Conservation (phyloP, 2,329 filamentous ascomycete genomes). For the Clonostachys solani region DNA sequence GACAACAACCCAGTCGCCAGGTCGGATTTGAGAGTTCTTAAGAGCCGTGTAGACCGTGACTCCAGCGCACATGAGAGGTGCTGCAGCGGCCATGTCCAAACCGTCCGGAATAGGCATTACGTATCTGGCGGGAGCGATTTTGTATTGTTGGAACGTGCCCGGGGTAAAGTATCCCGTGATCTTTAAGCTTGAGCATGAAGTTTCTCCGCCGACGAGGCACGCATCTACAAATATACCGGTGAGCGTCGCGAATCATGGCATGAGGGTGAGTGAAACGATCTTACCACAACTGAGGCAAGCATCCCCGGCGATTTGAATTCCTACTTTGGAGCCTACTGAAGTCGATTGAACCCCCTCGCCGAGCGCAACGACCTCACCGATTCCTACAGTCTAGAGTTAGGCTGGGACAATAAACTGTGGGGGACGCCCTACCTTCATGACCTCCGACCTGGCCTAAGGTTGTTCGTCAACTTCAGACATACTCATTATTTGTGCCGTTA, state of each 20-base stretch:
- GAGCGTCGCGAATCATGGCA: background rate
- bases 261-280: background rate
- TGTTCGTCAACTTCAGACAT: background rate
- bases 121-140: slow-evolving; percentile 27
- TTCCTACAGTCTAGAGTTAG: background rate
- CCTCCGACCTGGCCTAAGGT: background rate
- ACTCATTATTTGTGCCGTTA: background rate
- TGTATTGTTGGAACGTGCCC: slow-evolving; percentile 12
- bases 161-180: background rate
- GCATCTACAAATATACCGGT: background rate
- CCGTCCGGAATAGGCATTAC: slow-evolving; percentile 30
- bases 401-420: background rate
- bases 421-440: background rate
- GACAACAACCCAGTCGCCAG: slow-evolving; percentile 69
- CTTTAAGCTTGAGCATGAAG: background rate
- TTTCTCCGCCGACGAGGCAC: background rate
- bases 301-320: background rate
- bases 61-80: slow-evolving; percentile 66
- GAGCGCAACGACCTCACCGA: background rate
- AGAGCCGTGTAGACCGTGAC: slow-evolving; percentile 66
- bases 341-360: background rate
- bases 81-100: slow-evolving; percentile 24
- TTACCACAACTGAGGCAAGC: background rate
- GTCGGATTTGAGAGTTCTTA: slow-evolving; percentile 60
- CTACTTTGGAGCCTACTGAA: background rate